These are phyloP conservation scores for Obba rivulosa DNA, from an alignment of 768 basidiomycete genomes.

Conservation along the genomic window DNA sequence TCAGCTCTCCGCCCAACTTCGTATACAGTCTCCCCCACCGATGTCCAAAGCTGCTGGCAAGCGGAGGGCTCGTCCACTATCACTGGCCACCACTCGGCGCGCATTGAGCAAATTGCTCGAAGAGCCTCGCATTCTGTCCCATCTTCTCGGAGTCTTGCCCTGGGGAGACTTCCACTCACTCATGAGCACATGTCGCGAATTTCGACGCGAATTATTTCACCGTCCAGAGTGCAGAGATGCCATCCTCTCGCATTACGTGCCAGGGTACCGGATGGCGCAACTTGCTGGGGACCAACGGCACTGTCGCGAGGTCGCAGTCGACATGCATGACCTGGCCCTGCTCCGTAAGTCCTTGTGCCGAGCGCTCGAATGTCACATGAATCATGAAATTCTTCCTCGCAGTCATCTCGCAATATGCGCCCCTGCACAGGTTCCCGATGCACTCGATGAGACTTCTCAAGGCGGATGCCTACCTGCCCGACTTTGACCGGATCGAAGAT, in stretches of 20 bases:
- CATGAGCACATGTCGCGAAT: conserved; percentile 28
- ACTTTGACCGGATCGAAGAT: conserved; percentile 24
- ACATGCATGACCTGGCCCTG: conserved; percentile 55
- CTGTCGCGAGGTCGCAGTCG: conserved; percentile 44
- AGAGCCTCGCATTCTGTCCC: conserved; percentile 29
- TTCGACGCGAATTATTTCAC: conserved; percentile 28
- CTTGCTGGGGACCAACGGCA: conserved; percentile 34
- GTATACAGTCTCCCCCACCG: too few relatives aligned
- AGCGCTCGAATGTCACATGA: too few relatives aligned
- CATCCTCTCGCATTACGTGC: conserved; percentile 47
- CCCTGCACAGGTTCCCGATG: conserved; percentile 67
- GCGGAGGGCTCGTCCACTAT: too few relatives aligned
- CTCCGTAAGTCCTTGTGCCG: conserved; percentile 23
- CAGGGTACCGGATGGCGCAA: conserved; percentile 46
- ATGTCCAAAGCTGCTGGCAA: too few relatives aligned
- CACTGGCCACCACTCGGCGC: conserved; percentile 7
- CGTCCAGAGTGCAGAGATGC: conserved; percentile 29
- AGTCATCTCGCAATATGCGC: conserved; percentile 64
- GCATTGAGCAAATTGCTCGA: conserved; percentile 24
- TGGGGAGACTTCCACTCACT: conserved; percentile 40
- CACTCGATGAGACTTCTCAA: conserved; percentile 51
- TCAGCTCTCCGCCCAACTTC: too few relatives aligned
- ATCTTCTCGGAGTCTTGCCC: conserved; percentile 24
- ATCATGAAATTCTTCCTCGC: background rate
- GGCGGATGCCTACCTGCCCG: conserved; percentile 1